phyloP scores from a whole-genome alignment of 805 yeast genomes.

The Wickerhamomyces rabaulensis region DNA sequence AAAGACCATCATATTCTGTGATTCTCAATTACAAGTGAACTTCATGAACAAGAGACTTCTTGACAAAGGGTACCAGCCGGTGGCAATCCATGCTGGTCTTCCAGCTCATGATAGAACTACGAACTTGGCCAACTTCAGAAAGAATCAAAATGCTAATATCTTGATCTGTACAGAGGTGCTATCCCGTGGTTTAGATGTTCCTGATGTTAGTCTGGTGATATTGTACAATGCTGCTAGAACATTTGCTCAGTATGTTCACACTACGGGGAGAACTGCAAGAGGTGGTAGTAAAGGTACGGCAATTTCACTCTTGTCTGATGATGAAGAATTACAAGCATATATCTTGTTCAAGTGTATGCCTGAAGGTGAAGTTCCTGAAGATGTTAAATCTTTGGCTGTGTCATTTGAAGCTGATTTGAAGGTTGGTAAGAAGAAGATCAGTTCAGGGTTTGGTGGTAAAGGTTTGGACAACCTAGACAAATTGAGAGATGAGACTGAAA shows the following conservation, averaged over 20 bases:
- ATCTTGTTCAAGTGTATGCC: conserved; percentile 42
- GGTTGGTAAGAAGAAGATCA: conserved; percentile 57
- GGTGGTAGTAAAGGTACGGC: conserved; percentile 70
- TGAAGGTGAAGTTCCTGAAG: conserved; percentile 47
- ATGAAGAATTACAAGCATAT: conserved; percentile 66
- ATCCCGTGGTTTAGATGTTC: conserved; percentile 94
- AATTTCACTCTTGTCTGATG: conserved; percentile 62
- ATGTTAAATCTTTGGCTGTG: conserved; percentile 44
- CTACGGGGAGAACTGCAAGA: conserved; percentile 95
- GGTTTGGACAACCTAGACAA: conserved; percentile 79
- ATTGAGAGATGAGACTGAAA: conserved; percentile 44
- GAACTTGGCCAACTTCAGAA: conserved; percentile 66
- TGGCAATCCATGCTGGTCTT: conserved; percentile 87
- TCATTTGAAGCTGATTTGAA: conserved; percentile 57
- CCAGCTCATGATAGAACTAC: conserved; percentile 77
- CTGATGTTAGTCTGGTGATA: conserved; percentile 71
- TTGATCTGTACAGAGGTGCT: conserved; percentile 91
- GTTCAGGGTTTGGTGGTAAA: conserved; percentile 88
- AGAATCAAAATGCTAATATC: conserved; percentile 40
- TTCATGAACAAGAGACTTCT: conserved; percentile 49
- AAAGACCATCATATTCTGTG: conserved; percentile 77
- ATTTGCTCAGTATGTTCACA: conserved; percentile 91
- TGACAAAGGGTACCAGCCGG: conserved; percentile 49
- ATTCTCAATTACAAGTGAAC: conserved; percentile 86
- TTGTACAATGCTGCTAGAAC: conserved; percentile 83